phyloP scores from a whole-genome alignment of 495 filamentous ascomycete species.

The Apiosordaria backusii region DNA sequence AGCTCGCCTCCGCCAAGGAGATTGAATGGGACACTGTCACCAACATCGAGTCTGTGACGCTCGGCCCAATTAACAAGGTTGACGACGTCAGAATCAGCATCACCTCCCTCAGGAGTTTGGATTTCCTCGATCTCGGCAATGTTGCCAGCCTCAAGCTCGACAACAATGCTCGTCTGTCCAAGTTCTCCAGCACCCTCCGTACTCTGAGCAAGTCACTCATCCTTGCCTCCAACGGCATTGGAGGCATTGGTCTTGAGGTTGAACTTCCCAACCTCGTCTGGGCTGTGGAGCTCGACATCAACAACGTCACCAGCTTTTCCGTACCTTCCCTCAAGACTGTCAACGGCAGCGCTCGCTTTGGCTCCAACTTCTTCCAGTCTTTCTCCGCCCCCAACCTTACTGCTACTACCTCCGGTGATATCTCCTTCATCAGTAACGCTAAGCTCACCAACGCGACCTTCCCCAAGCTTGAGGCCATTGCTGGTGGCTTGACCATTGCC shows the following conservation, averaged over 20 bases:
- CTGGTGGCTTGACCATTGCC: constrained; percentile 75
- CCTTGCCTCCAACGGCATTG: constrained; percentile 62
- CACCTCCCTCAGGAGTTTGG: constrained; percentile 69
- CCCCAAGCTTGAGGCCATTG: constrained; percentile 61
- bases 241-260: constrained; percentile 53
- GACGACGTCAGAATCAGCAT: constrained; percentile 69
- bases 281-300: constrained; percentile 82
- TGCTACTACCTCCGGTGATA: constrained; percentile 57
- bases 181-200: constrained; percentile 66
- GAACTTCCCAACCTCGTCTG: constrained; percentile 71
- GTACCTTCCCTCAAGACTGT: constrained; percentile 74
- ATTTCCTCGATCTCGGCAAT: constrained; percentile 70
- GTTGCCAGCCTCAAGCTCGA: constrained; percentile 66
- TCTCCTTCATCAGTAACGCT: constrained; percentile 77
- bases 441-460: constrained; percentile 74
- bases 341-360: constrained; percentile 78
- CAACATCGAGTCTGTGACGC: constrained; percentile 61
- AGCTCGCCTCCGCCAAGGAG: constrained; percentile 57
- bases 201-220: constrained; percentile 61
- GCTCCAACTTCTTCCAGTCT: constrained; percentile 66
- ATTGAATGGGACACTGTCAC: constrained; percentile 74
- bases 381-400: constrained; percentile 81
- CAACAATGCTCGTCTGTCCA: constrained; percentile 71
- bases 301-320: constrained; percentile 70
- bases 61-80: constrained; percentile 62